Conservation (phyloP, 805 yeast species). For the Scheffersomyces ergatensis region DNA sequence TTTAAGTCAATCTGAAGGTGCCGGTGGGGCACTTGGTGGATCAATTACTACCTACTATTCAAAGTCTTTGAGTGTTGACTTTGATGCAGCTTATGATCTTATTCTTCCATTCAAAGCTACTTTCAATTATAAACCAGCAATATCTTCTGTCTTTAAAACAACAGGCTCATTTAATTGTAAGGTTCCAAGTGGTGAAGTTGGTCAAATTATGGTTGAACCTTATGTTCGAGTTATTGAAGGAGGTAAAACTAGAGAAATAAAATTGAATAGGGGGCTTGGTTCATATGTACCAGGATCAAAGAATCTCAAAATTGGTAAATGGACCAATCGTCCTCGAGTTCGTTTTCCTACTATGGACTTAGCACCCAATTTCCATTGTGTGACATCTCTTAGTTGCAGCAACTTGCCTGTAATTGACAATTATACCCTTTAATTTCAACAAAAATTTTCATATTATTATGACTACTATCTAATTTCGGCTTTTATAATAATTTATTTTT, state of each 20-base stretch:
- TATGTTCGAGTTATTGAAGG: not conserved
- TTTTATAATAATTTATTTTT: no score
- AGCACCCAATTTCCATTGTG: no score
- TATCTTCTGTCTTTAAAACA: not conserved
- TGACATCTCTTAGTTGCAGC: no score
- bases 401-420: no score
- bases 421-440: no score
- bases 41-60: not conserved
- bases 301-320: no score
- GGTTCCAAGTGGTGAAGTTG: not conserved
- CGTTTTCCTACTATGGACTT: no score
- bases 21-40: not conserved
- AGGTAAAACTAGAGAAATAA: not conserved
- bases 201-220: not conserved
- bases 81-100: not conserved
- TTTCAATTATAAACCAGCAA: not conserved
- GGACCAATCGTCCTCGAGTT: no score
- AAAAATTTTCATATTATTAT: no score
- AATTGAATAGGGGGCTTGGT: not conserved
- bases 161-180: not conserved
- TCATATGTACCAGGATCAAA: no score
- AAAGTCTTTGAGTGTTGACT: not conserved
- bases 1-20: not conserved
- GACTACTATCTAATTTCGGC: no score
- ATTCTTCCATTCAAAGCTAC: not conserved